Evolutionary conservation across 1,139 yeast species (phyloP), one percentile per base, ranked within the genome.

Genomic region (Saccharomyces pastorianus): DNA sequence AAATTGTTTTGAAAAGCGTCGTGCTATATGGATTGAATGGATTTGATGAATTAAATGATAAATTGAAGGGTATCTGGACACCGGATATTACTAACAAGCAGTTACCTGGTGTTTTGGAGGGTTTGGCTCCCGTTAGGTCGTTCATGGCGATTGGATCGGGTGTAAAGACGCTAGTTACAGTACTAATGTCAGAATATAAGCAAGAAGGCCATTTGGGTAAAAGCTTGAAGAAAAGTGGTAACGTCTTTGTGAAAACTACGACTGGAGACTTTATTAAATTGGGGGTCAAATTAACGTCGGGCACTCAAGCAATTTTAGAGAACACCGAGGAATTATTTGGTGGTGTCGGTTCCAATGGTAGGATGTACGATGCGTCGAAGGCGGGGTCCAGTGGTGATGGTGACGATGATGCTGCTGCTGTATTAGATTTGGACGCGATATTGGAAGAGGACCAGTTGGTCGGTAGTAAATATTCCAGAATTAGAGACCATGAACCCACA

Each of bases 271-370:
- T 91, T 42, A 75, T 91, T 47, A 84, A 85, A 62, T 73, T 93
- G 52, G 96, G 97, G 0, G 95, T 88, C 0, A 88, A 86, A 63
- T 67, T 91, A 38, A 95, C 96, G 1, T 85, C 91, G 4, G 97
- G 97, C 0, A 88, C 97, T 0, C 97, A 90, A 65, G 82, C 84
- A 0, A 70, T 88, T 8, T 72, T 91, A 51, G 97, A 90, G 61
- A 82, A 80, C 56, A 85, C 95, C 0, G 98, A 91, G 66, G 85
- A 61, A 44, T 47, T 62, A 32, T 56, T 67, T 17, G 70, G 71
- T n/a, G 70, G 70, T 1, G 55, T 57, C 31, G 69, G 68, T 4
- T 34, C 61, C 1, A 53, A 52, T 9, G 66, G 65, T 4, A 56
- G 69, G 46, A 11, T 47, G 17, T 27, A 51, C 8, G 41, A 53